A percentile compares a stretch with the other conserved stretches of the same genome.
phyloP scores from a whole-genome alignment of 306 rosid species.

The Canavalia gladiata region DNA sequence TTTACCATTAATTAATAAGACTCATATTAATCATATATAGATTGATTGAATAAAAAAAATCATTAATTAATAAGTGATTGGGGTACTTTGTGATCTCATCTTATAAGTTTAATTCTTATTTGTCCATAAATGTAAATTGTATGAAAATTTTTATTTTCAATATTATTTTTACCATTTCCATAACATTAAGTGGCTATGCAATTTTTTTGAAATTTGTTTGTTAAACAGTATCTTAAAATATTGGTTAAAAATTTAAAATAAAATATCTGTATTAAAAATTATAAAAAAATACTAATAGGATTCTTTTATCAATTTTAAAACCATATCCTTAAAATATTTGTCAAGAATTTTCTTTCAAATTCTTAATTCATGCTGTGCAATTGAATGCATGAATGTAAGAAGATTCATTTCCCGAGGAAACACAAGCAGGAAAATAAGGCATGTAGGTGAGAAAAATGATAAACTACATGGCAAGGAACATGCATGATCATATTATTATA shows the following conservation, averaged over 20 bases:
- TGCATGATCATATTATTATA: background rate
- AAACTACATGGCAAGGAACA: constrained; percentile 6
- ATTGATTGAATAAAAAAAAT: background rate
- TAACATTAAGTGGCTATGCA: background rate
- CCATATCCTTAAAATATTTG: too few species aligned
- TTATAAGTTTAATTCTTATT: background rate
- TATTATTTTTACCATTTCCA: background rate
- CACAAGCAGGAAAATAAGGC: background rate
- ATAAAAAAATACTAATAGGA: too few species aligned
- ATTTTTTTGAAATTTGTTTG: background rate
- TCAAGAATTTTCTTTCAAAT: too few species aligned
- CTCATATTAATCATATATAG: background rate
- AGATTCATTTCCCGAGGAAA: background rate
- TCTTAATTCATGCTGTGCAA: background rate
- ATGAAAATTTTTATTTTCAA: background rate
- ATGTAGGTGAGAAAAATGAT: constrained; percentile 12
- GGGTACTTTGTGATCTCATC: background rate
- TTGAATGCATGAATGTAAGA: background rate
- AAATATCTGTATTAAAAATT: too few species aligned
- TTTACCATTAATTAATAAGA: background rate
- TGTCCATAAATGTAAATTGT: too few species aligned
- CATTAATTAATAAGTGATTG: background rate
- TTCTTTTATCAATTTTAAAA: too few species aligned
- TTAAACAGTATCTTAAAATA: too few species aligned
- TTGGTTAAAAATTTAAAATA: too few species aligned